Percentiles rank a stretch among this genome's conserved stretches.
Evolutionary conservation across 2,329 filamentous ascomycete species (phyloP).

Genomic region (Intubia oerlemansii): DNA sequence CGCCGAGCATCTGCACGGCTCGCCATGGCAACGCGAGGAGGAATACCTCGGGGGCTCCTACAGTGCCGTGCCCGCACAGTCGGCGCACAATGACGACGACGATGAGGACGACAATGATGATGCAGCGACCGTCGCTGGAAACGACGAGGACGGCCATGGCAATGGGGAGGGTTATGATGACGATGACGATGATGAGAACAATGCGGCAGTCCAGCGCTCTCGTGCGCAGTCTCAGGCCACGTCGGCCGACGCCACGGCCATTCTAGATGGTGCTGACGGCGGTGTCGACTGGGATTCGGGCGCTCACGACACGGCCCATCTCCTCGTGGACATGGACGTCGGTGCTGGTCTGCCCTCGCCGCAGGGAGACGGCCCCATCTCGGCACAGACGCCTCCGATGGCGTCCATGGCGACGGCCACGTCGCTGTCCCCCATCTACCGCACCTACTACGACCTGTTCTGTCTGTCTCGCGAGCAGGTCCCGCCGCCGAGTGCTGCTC

Average conservation of each 20-base stretch:
- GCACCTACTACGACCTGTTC: slow-evolving; percentile 23
- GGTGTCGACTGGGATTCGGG: too few relatives aligned
- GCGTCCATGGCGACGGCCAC: too few relatives aligned
- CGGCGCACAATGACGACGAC: slow-evolving; percentile 9
- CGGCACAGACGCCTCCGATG: too few relatives aligned
- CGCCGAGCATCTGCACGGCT: background rate
- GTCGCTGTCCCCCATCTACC: slow-evolving; percentile 5
- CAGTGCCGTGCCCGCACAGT: slow-evolving; percentile 5
- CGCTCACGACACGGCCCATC: too few relatives aligned
- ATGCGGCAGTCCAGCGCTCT: slow-evolving; percentile 1
- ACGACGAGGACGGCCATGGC: slow-evolving; percentile 8
- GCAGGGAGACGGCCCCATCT: too few relatives aligned
- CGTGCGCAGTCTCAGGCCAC: slow-evolving; percentile 2
- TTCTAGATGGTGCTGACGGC: background rate
- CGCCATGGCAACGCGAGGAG: slow-evolving; percentile 4
- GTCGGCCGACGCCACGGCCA: slow-evolving; percentile 3
- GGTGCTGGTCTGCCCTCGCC: too few relatives aligned
- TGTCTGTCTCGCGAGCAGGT: slow-evolving; percentile 16
- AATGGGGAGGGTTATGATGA: slow-evolving; percentile 9
- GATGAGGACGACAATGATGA: too few relatives aligned
- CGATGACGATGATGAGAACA: slow-evolving; percentile 5
- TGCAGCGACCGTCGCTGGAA: slow-evolving; percentile 4
- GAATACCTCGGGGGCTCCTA: slow-evolving; percentile 5
- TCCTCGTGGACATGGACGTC: too few relatives aligned
- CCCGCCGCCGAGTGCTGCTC: slow-evolving; percentile 12